Evolutionary conservation across 176 grass and related monocot species (phyloP).

Genomic region (Bolboschoenus planiculmis): DNA sequence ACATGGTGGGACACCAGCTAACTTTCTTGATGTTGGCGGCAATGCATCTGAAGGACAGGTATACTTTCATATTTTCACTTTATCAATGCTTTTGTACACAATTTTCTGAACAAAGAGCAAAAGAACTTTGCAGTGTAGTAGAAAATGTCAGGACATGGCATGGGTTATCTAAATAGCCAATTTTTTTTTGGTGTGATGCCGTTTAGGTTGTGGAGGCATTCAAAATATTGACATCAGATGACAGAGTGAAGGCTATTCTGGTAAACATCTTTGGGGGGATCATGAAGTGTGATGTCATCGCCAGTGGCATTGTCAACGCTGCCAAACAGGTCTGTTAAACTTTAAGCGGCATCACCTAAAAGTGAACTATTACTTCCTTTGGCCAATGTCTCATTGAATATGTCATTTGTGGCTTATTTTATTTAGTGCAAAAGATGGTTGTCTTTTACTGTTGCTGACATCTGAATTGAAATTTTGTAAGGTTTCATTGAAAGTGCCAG

Average conservation of each 20-base stretch:
- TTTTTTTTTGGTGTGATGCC: slow-evolving; percentile 19
- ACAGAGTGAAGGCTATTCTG: slow-evolving; percentile 98
- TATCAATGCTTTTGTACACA: not conserved
- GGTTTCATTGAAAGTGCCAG: slow-evolving; percentile 96
- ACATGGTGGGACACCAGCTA: slow-evolving; percentile 97
- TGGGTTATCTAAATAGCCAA: slow-evolving; percentile 6
- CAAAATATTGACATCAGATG: slow-evolving; percentile 96
- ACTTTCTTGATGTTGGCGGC: slow-evolving; percentile 99
- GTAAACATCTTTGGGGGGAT: slow-evolving; percentile 99
- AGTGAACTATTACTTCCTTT: not conserved
- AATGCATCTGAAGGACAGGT: slow-evolving; percentile 98
- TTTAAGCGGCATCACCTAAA: not conserved
- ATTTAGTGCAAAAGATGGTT: not conserved
- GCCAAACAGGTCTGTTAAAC: slow-evolving; percentile 61
- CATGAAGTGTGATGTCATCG: slow-evolving; percentile 98
- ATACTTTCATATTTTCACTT: slow-evolving; percentile 9
- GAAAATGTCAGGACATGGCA: not conserved
- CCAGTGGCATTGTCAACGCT: slow-evolving; percentile 97
- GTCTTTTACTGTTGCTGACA: not conserved
- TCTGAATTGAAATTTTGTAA: slow-evolving; percentile 19
- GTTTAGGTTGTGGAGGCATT: slow-evolving; percentile 96
- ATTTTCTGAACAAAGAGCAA: not conserved
- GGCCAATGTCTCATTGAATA: not conserved
- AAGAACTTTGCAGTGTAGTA: not conserved
- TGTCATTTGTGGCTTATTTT: not conserved